Evolutionary conservation across 805 yeast genomes (phyloP), one percentile per base, ranked within the genome.

Genomic region (Candida alai): DNA sequence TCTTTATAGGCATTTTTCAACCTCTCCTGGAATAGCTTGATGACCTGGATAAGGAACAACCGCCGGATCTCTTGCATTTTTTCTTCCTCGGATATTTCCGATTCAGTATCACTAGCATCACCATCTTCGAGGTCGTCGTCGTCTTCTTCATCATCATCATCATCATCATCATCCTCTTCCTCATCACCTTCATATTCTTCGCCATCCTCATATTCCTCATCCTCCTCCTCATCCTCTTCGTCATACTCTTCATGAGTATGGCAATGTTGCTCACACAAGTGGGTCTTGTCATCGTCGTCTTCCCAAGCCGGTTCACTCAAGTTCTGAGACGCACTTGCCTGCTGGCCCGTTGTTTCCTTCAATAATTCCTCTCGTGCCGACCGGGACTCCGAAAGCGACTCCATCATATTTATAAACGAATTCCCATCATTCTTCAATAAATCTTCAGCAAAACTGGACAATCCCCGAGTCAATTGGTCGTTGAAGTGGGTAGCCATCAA

Each of bases 341-440:
- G 30, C 4, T 20, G 19, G 7, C 8, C n/a, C 12, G 22, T 28
- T 19, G n/a, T 17, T 18, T 45, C 56, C 28, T 43, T 46, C 26
- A 54, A 36, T 10, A 49, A 30, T 25, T 49, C 55, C 41, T 56
- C 63, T 39, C 56, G 45, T 31, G 47, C 60, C 25, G 40, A 49
- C 54, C 56, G 64, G 47, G 77, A 69, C 37, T 73, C 72, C 3
- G 87, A 84, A 28, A 84, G 63, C 34, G 77, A 72, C 54, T 86
- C 94, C 76, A 88, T 80, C 71, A 85, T 80, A 43, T 80, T 80
- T 20, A 86, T 71, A 43, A 87, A 84, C 26, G 78, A 74, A 42
- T 73, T 72, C n/a, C 95, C 95, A 42, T 83, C 85, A 50, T 80
- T 80, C 45, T 75, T 76, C 46, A 86, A 67, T 18, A 88, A 56